These are phyloP conservation scores for Mycena rosella DNA, from an alignment of 768 basidiomycete species.

Conservation along the genomic window DNA sequence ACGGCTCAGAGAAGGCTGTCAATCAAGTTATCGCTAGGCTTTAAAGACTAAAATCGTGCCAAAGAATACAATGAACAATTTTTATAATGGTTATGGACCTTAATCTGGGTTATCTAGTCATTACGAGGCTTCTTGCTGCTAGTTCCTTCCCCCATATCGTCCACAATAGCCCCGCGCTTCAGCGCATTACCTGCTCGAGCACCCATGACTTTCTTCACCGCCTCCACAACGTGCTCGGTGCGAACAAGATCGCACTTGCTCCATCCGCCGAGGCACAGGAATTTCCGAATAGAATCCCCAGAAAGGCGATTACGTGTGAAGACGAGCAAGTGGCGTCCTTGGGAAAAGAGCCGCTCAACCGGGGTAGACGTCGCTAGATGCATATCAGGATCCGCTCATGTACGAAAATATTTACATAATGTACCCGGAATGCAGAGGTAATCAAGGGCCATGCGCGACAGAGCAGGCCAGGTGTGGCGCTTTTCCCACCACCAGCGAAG, in stretches of 20 bases:
- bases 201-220: neutral
- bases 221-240: neutral
- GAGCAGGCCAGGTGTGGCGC: neutral
- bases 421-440: neutral
- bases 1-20: too few species aligned
- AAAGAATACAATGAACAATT: too few species aligned
- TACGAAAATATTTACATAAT: neutral
- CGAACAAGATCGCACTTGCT: neutral
- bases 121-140: too few species aligned
- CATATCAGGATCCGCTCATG: neutral
- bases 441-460: constrained; percentile 5
- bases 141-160: too few species aligned
- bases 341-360: neutral
- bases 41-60: too few species aligned
- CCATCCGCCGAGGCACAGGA: neutral
- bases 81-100: too few species aligned
- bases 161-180: too few species aligned
- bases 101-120: too few species aligned
- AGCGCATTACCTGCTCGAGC: too few species aligned
- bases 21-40: too few species aligned
- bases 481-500: constrained; percentile 9
- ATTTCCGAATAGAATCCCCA: neutral
- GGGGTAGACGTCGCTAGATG: neutral
- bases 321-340: neutral
- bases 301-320: neutral